These are phyloP conservation scores for Platismatia glauca DNA, from an alignment of 495 filamentous ascomycete species.

Conservation along the genomic window DNA sequence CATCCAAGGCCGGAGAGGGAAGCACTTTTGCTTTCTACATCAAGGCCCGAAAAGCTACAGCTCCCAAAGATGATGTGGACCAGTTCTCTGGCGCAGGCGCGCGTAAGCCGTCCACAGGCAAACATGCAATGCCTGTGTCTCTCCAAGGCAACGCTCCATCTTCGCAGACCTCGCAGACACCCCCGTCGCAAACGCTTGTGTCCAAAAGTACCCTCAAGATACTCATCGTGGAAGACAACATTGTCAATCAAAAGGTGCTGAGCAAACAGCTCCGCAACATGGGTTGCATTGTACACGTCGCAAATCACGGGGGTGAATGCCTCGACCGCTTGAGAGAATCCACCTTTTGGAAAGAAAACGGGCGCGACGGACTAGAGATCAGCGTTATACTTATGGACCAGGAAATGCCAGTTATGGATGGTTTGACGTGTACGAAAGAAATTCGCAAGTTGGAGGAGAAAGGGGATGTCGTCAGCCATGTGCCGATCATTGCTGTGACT, in stretches of 20 bases:
- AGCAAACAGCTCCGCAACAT: slow-evolving; percentile 52
- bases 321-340: slow-evolving; percentile 44
- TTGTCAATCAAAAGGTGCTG: slow-evolving; percentile 65
- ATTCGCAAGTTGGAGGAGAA: slow-evolving; percentile 54
- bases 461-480: slow-evolving; percentile 44
- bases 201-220: slow-evolving; percentile 30
- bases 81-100: slow-evolving; percentile 18
- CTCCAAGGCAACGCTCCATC: background rate
- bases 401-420: slow-evolving; percentile 82
- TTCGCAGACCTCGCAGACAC: slow-evolving; percentile 9
- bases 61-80: slow-evolving; percentile 28
- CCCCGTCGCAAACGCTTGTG: background rate
- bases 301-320: slow-evolving; percentile 70
- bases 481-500: slow-evolving; percentile 70
- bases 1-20: slow-evolving; percentile 59
- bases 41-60: slow-evolving; percentile 42
- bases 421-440: slow-evolving; percentile 54
- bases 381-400: slow-evolving; percentile 73
- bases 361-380: slow-evolving; percentile 33
- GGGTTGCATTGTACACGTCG: slow-evolving; percentile 57
- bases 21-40: slow-evolving; percentile 85
- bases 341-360: slow-evolving; percentile 20
- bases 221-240: slow-evolving; percentile 75
- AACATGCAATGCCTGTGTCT: slow-evolving; percentile 15
- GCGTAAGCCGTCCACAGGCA: slow-evolving; percentile 22